Evolutionary conservation across 495 filamentous ascomycete species (phyloP), one percentile per base, ranked within the genome.

Genomic region (Lophiostoma macrostomum): DNA sequence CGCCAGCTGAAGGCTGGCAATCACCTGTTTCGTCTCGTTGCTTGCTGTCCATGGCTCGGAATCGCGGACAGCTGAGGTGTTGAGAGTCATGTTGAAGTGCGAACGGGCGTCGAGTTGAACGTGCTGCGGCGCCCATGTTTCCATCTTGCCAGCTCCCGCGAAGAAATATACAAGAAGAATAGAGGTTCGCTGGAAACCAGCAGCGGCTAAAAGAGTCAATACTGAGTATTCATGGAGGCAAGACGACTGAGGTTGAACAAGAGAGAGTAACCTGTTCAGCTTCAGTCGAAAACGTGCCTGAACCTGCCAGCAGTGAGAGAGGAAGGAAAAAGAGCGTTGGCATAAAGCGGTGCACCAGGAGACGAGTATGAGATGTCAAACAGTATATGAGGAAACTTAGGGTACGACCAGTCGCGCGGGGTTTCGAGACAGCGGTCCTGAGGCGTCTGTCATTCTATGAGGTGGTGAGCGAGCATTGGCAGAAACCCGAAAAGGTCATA

Each of bases 371-470:
- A 65, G 62, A 65, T 58, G 49, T 56, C 48, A 58, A 53, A 62
- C 38, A 37, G 58, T 65, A 65, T 65, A 61, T 61, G 62, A 62
- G 58, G 32, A 52, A 49, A 55, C 30, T 50, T 56, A 25, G 54
- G 39, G 12, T 40, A 51, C 19, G 18, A 37, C 25, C 36, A 31
- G 53, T 55, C 46, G 61, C 36, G 52, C 58, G 55, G 46, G 53
- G 58, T 65, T 65, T 65, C 58, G 58, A 29, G 40, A 56, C 58
- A 53, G 58, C 49, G 54, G 50, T 62, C 62, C 58, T 62, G 62
- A 55, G 58, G 50, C 56, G 54, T 51, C 50, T 47, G 62, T 53
- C 62, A 65, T 62, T 62, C 54, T 45, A 39, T 44, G 34, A 46
- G 46, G 42, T 49, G 54, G 32, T 37, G 12, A 36, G 39, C 22